These are phyloP conservation scores for Scutellaria minor DNA, from an alignment of 257 asterid genomes.

Conservation along the genomic window DNA sequence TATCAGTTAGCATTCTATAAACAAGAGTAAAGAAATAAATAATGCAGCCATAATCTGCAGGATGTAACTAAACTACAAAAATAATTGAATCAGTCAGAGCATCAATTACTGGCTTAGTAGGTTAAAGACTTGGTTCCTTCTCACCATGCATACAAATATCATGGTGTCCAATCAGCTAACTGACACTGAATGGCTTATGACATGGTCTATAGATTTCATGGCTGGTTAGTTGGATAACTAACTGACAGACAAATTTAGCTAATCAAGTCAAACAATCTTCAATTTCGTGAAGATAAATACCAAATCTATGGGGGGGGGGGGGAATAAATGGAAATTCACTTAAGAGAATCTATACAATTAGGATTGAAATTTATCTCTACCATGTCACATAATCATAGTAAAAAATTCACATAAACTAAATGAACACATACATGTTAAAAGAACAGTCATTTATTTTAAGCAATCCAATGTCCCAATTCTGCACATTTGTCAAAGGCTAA, in stretches of 20 bases:
- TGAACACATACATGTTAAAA: neutral
- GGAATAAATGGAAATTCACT: constrained; percentile 17
- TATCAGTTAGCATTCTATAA: neutral
- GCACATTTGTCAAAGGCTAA: neutral
- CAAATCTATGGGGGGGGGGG: neutral
- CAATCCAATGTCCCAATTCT: neutral
- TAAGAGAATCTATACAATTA: neutral
- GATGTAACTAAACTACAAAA: neutral
- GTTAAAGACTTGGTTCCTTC: neutral
- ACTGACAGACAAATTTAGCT: neutral
- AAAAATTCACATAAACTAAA: neutral
- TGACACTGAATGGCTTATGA: neutral
- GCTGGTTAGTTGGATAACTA: neutral
- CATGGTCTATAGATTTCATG: neutral
- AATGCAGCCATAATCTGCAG: neutral
- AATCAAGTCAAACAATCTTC: constrained; percentile 16
- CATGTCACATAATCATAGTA: neutral
- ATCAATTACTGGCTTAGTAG: neutral
- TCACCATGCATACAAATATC: too few species aligned
- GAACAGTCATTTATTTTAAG: neutral
- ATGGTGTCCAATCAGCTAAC: constrained; percentile 3
- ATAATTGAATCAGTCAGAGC: neutral
- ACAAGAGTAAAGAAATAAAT: neutral
- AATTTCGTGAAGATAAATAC: constrained; percentile 11
- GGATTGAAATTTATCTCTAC: neutral